A percentile compares a stretch with the other conserved stretches of the same genome.
Evolutionary conservation across 331 rosid genomes (phyloP).

Genomic region (Cydonia oblonga): DNA sequence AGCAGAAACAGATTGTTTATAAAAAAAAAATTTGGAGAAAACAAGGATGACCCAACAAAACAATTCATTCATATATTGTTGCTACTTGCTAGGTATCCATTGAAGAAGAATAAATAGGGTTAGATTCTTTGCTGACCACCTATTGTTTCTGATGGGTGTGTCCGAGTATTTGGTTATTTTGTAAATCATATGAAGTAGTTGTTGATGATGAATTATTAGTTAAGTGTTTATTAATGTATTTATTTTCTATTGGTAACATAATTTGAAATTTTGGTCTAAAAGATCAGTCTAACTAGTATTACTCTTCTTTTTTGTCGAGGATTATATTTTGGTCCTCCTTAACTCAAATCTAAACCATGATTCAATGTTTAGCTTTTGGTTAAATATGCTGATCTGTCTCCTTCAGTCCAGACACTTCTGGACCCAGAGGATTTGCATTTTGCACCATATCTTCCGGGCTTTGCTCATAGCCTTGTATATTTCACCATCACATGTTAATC

Average conservation of each 20-base stretch:
- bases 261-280: no score
- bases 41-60: not conserved
- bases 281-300: no score
- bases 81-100: not conserved
- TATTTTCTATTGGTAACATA: no score
- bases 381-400: slow-evolving; percentile 3
- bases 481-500: not conserved
- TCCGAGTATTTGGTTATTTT: not conserved
- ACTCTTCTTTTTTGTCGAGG: no score
- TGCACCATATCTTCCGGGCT: slow-evolving; percentile 1
- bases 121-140: slow-evolving; percentile 4
- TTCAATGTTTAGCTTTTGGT: not conserved
- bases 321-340: not conserved
- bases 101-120: not conserved
- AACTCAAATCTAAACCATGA: slow-evolving; percentile 1
- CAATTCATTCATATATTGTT: not conserved
- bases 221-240: no score
- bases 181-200: no score
- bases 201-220: no score
- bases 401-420: slow-evolving; percentile 17
- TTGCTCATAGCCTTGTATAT: not conserved
- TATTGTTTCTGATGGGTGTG: not conserved
- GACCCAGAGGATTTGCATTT: slow-evolving; percentile 1
- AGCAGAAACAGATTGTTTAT: not conserved
- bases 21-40: not conserved